Evolutionary conservation across 371 early-diverging fungal species (phyloP).

Genomic region (Lichtheimia ramosa): DNA sequence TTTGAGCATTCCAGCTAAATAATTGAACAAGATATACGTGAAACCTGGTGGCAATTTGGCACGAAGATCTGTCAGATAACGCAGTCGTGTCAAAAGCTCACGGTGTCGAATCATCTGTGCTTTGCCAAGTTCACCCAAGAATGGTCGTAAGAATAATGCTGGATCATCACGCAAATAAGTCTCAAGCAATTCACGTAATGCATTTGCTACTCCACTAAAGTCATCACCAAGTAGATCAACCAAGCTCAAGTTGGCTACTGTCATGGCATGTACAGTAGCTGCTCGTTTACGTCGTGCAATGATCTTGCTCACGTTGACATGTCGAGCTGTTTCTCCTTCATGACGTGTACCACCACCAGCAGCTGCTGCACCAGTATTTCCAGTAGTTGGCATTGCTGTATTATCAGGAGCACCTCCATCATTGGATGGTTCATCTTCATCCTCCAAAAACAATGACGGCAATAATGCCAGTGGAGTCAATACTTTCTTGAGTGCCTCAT

Average conservation of each 20-base stretch:
- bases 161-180: conserved; percentile 63
- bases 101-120: conserved; percentile 35
- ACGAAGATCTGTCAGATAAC: conserved; percentile 50
- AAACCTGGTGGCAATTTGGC: conserved; percentile 61
- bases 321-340: conserved; percentile 10
- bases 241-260: conserved; percentile 44
- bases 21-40: conserved; percentile 59
- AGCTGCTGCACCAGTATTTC: not conserved
- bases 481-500: conserved; percentile 48
- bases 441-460: conserved; percentile 57
- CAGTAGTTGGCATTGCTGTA: not conserved
- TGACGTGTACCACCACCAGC: conserved; percentile 1
- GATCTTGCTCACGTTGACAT: conserved; percentile 24
- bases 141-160: conserved; percentile 53
- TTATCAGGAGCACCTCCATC: conserved; percentile 15
- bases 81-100: conserved; percentile 47
- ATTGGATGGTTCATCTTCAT: conserved; percentile 41
- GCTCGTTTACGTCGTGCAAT: conserved; percentile 41
- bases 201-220: conserved; percentile 46
- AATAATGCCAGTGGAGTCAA: conserved; percentile 54
- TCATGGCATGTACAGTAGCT: conserved; percentile 49
- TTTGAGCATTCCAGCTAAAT: conserved; percentile 64
- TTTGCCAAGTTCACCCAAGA: conserved; percentile 56
- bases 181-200: conserved; percentile 47
- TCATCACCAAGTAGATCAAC: conserved; percentile 58